These are phyloP conservation scores for Sclerotiophoma versabilis DNA, from an alignment of 2,329 filamentous ascomycete genomes.

Conservation along the genomic window DNA sequence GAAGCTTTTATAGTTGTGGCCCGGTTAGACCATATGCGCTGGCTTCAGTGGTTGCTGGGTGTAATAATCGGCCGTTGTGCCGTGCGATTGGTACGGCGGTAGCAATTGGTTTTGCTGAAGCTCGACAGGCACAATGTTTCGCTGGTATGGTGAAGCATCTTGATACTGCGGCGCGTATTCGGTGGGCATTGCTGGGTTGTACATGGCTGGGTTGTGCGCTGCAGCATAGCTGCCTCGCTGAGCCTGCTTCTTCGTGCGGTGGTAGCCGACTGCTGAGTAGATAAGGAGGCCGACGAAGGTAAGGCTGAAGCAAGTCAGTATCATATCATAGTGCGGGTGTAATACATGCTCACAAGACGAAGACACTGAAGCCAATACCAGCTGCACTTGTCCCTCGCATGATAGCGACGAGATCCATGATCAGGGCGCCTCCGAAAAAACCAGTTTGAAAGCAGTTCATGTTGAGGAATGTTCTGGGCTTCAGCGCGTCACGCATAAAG, in stretches of 20 bases:
- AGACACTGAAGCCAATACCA: conserved; percentile 37
- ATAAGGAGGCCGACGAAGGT: conserved; percentile 49
- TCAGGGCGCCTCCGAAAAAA: conserved; percentile 44
- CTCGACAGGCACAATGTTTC: conserved; percentile 27
- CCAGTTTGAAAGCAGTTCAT: conserved; percentile 47
- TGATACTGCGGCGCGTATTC: conserved; percentile 26
- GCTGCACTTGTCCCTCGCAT: conserved; percentile 26
- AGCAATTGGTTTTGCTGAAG: conserved; percentile 26
- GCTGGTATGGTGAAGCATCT: conserved; percentile 27
- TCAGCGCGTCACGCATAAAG: conserved; percentile 42
- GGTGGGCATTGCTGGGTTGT: conserved; percentile 34
- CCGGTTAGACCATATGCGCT: conserved; percentile 34
- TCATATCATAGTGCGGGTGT: background rate
- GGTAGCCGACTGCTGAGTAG: conserved; percentile 48
- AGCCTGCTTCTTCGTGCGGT: conserved; percentile 45
- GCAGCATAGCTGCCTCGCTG: conserved; percentile 44
- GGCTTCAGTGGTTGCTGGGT: conserved; percentile 35
- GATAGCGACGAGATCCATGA: conserved; percentile 43
- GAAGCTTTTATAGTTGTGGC: background rate
- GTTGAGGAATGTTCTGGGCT: conserved; percentile 43
- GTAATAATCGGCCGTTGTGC: conserved; percentile 30
- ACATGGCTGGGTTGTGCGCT: conserved; percentile 38
- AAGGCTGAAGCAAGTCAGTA: conserved; percentile 33
- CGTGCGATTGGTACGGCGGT: conserved; percentile 29
- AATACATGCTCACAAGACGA: conserved; percentile 47